Percentiles rank a stretch among this genome's conserved stretches.
Evolutionary conservation across 805 yeast genomes (phyloP).

Genomic region (Brettanomyces naardenensis): DNA sequence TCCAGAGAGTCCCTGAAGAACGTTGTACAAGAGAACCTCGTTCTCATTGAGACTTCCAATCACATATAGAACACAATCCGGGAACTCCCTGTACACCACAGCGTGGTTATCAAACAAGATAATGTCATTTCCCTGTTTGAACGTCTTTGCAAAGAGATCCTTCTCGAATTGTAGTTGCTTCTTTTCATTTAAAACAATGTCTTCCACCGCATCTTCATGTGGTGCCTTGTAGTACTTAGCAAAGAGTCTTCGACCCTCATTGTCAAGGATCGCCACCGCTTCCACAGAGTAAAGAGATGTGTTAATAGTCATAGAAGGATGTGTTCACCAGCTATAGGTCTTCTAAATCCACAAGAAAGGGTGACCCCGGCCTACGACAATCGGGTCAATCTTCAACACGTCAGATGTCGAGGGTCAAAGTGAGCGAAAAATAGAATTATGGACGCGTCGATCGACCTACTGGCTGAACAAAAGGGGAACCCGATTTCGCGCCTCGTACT

Average conservation of each 20-base stretch:
- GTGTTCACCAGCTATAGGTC: too few relatives aligned
- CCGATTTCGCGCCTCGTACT: too few relatives aligned
- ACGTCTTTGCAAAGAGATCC: constrained; percentile 64
- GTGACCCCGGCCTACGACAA: too few relatives aligned
- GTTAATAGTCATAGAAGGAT: constrained; percentile 15
- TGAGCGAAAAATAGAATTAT: too few relatives aligned
- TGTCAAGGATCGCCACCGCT: constrained; percentile 75
- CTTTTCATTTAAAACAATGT: constrained; percentile 27
- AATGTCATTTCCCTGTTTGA: constrained; percentile 69
- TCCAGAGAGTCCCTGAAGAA: constrained; percentile 70
- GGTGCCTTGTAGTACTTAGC: constrained; percentile 80
- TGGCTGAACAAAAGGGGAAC: too few relatives aligned
- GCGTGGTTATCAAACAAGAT: constrained; percentile 70
- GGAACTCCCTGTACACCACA: constrained; percentile 78
- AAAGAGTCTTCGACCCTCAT: constrained; percentile 69
- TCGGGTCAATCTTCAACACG: too few relatives aligned
- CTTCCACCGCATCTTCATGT: constrained; percentile 32
- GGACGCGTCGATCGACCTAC: too few relatives aligned
- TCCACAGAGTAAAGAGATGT: constrained; percentile 71
- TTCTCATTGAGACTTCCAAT: constrained; percentile 77
- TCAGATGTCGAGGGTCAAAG: too few relatives aligned
- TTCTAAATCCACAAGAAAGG: too few relatives aligned
- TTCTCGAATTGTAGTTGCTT: constrained; percentile 75
- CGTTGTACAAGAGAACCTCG: constrained; percentile 71
- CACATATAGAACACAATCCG: constrained; percentile 66